Evolutionary conservation across 495 filamentous ascomycete species (phyloP).

Genomic region (Saxophila tyrrhenica): DNA sequence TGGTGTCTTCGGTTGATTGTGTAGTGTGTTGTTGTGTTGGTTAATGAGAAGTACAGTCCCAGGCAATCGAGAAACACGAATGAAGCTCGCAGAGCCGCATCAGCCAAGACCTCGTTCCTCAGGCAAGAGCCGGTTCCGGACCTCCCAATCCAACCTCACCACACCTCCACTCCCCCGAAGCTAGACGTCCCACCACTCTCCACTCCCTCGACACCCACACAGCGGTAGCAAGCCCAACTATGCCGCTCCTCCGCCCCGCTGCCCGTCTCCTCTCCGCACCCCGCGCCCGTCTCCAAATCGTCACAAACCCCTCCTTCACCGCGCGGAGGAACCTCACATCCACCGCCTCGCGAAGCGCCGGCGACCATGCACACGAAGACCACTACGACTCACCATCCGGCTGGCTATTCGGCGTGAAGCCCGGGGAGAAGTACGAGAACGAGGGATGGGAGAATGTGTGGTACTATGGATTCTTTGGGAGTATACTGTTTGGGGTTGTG

Average conservation of each 20-base stretch:
- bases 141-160: too few relatives aligned
- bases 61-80: not conserved
- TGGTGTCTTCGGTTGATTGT: not conserved
- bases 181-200: not conserved
- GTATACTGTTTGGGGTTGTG: slow-evolving; percentile 57
- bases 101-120: not conserved
- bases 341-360: slow-evolving; percentile 3
- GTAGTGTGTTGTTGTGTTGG: not conserved
- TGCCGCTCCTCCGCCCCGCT: slow-evolving; percentile 13
- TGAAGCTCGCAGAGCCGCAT: slow-evolving; percentile 1
- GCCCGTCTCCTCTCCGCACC: slow-evolving; percentile 15
- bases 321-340: slow-evolving; percentile 15
- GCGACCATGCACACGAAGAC: slow-evolving; percentile 46
- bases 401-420: slow-evolving; percentile 82
- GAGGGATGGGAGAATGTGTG: slow-evolving; percentile 91
- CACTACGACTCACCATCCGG: slow-evolving; percentile 87
- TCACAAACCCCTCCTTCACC: slow-evolving; percentile 1
- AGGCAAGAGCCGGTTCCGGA: too few relatives aligned
- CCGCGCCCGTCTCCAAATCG: slow-evolving; percentile 15
- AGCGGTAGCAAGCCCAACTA: not conserved
- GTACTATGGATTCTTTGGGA: slow-evolving; percentile 85
- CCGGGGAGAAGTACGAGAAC: slow-evolving; percentile 86
- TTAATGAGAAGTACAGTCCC: not conserved
- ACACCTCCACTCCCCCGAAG: not conserved
- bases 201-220: slow-evolving; percentile 2